A percentile compares a stretch with the other conserved stretches of the same genome.
Conservation (phyloP, 768 basidiomycete genomes). For the Boletus pseudopeckii region DNA sequence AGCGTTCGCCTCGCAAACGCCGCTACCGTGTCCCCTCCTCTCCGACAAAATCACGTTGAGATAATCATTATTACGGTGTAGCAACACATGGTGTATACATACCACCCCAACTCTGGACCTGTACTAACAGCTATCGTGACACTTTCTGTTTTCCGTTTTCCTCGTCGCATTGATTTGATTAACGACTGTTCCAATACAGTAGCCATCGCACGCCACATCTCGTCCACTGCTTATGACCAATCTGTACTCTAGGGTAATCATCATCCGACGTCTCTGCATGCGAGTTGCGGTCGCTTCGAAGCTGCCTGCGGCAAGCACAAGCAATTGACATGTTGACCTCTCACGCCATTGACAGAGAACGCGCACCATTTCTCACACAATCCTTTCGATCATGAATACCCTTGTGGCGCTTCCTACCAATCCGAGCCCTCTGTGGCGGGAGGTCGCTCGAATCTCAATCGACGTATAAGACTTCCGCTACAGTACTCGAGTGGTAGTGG, state of each 20-base stretch:
- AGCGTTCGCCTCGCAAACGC: conserved; percentile 40
- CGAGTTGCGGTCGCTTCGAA: background rate
- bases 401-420: conserved; percentile 1
- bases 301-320: background rate
- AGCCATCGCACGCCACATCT: conserved; percentile 7
- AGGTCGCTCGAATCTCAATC: background rate
- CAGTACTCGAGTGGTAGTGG: background rate
- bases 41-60: conserved; percentile 23
- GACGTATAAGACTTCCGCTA: background rate
- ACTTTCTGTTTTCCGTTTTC: background rate
- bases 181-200: conserved; percentile 8
- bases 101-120: conserved; percentile 6
- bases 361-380: background rate
- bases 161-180: conserved; percentile 8
- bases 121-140: conserved; percentile 12
- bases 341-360: background rate
- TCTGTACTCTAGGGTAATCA: conserved; percentile 7
- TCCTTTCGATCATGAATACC: background rate
- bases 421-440: conserved; percentile 8
- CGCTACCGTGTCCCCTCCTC: conserved; percentile 22
- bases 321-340: background rate
- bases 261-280: conserved; percentile 2
- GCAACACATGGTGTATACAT: conserved; percentile 13
- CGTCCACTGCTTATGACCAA: conserved; percentile 1
- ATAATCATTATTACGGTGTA: background rate